phyloP scores from a whole-genome alignment of 495 filamentous ascomycete genomes.

The Penicillium tannophilum region DNA sequence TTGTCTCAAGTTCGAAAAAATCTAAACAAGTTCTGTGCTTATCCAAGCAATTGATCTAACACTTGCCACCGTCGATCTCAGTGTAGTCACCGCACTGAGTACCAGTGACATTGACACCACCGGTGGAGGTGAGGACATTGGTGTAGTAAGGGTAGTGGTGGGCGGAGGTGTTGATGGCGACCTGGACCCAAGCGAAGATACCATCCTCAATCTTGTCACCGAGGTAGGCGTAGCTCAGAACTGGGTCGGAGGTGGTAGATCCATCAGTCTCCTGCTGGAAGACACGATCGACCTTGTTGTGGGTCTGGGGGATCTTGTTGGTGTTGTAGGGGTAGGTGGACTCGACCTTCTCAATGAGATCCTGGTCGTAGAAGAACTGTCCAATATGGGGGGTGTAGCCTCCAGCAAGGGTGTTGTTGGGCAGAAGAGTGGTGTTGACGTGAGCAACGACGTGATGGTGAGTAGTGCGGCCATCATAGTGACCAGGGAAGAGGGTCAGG shows the following conservation, averaged over 20 bases:
- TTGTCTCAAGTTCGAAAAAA: not conserved
- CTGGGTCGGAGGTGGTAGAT: slow-evolving; percentile 3
- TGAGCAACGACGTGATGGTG: slow-evolving; percentile 18
- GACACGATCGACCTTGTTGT: not conserved
- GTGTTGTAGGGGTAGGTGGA: slow-evolving; percentile 15
- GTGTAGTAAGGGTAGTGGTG: slow-evolving; percentile 7
- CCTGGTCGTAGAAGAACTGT: slow-evolving; percentile 16
- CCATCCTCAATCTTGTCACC: slow-evolving; percentile 6
- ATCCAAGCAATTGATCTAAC: not conserved
- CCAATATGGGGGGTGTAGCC: slow-evolving; percentile 13
- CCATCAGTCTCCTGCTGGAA: slow-evolving; percentile 2
- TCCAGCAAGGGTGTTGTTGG: slow-evolving; percentile 10
- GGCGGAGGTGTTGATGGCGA: slow-evolving; percentile 2
- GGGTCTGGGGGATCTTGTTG: slow-evolving; percentile 2
- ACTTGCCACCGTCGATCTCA: slow-evolving; percentile 1
- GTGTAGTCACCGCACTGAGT: slow-evolving; percentile 5
- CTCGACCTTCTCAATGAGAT: slow-evolving; percentile 15
- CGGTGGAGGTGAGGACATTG: not conserved
- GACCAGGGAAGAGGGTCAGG: slow-evolving; percentile 17
- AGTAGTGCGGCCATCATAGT: slow-evolving; percentile 14
- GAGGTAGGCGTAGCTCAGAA: not conserved
- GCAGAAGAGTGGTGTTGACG: slow-evolving; percentile 8
- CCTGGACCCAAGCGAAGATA: slow-evolving; percentile 7
- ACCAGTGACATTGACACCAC: slow-evolving; percentile 1
- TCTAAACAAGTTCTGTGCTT: not conserved